phyloP scores from a whole-genome alignment of 1,139 yeast species.

The Tardiomyces depauwii region DNA sequence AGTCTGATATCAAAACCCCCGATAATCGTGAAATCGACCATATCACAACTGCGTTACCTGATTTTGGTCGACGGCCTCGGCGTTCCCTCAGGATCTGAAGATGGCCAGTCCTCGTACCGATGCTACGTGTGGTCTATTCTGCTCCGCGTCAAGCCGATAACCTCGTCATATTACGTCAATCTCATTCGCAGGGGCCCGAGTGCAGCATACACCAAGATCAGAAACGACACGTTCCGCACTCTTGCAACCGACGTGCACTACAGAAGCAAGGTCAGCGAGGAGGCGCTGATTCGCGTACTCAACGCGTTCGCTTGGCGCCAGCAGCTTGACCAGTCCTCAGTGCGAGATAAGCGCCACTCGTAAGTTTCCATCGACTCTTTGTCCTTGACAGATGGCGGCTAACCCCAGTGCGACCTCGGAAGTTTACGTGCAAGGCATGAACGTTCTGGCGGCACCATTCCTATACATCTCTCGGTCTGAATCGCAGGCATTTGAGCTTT shows the following conservation, averaged over 20 bases:
- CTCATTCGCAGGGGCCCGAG: conserved; percentile 50
- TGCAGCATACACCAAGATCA: conserved; percentile 53
- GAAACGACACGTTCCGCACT: conserved; percentile 82
- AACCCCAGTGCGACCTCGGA: neutral
- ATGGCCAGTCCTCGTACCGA: conserved; percentile 50
- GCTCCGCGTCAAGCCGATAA: conserved; percentile 49
- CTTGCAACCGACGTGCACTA: conserved; percentile 64
- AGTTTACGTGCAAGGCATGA: conserved; percentile 81
- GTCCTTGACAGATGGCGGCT: neutral
- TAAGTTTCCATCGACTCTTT: conserved; percentile 1
- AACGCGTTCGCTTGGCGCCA: conserved; percentile 56
- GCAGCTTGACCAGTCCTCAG: neutral
- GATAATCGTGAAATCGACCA: conserved; percentile 52
- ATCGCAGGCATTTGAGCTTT: conserved; percentile 73
- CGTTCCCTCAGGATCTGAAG: conserved; percentile 30
- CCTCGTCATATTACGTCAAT: conserved; percentile 41
- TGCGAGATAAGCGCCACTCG: conserved; percentile 1
- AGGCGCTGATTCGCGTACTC: conserved; percentile 53
- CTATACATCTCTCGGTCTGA: conserved; percentile 69
- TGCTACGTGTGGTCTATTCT: conserved; percentile 76
- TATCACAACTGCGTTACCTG: conserved; percentile 69
- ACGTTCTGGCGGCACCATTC: conserved; percentile 77
- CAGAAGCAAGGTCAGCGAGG: conserved; percentile 56
- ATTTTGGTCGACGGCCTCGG: conserved; percentile 63
- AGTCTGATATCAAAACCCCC: conserved; percentile 52